These are phyloP conservation scores for Brachypodium distachyon DNA, from an alignment of 202 grass and related monocot genomes.

Conservation along the genomic window DNA sequence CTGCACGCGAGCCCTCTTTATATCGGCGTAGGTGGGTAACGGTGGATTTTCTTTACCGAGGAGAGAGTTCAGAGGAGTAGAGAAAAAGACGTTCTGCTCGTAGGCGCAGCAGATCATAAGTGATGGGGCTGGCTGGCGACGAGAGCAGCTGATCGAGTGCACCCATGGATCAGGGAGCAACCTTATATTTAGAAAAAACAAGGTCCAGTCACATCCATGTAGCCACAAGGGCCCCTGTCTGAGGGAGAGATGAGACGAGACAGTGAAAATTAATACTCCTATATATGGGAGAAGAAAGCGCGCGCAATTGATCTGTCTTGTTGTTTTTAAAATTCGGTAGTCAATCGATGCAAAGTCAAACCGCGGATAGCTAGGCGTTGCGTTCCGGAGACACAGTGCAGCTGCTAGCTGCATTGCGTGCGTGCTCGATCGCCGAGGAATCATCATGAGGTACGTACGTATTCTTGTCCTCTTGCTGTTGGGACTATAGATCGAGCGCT, in stretches of 20 bases:
- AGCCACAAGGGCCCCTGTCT: not conserved
- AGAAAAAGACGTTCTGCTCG: not conserved
- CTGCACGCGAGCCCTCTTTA: no score
- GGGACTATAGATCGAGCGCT: not conserved
- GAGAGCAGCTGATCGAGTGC: no score
- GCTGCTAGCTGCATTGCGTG: not conserved
- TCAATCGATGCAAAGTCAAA: not conserved
- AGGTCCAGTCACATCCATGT: not conserved
- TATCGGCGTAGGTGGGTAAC: not conserved
- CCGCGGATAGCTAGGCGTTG: not conserved
- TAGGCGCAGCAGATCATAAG: not conserved
- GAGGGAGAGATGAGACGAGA: not conserved
- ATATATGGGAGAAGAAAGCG: not conserved
- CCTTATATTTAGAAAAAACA: not conserved
- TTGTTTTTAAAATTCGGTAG: not conserved
- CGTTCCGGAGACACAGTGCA: not conserved
- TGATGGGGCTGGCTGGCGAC: no score
- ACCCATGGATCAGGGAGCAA: no score
- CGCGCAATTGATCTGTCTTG: not conserved
- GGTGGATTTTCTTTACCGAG: not conserved
- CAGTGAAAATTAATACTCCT: no score
- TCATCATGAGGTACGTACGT: not conserved
- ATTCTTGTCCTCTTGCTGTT: slow-evolving; percentile 3
- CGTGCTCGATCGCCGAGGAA: not conserved
- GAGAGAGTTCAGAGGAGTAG: not conserved